Evolutionary conservation across 1,139 yeast genomes (phyloP), one percentile per base, ranked within the genome.

Genomic region (Debaryomycetaceae sp.): DNA sequence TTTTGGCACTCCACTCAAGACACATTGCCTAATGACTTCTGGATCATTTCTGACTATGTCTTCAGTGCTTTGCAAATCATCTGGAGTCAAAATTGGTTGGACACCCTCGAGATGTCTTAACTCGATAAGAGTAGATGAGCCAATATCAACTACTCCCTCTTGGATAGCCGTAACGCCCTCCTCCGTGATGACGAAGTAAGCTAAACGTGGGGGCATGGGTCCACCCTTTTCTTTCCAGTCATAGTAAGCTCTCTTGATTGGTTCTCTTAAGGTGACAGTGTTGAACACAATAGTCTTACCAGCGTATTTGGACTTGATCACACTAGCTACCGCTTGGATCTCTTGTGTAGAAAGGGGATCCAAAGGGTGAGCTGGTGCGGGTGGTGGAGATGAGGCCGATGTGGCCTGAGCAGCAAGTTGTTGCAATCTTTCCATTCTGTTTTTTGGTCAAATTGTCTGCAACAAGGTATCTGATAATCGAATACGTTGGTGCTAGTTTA

Each of bases 31-130:
- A 54, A 84, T 82, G 50, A 86, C 93, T 36, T 67, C 69, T 34
- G 90, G 87, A 60, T 85, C 89, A 6, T 58, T 66, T 66, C 93
- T 78, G 52, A 85, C 76, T 51, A 83, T 75, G 4, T 66, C 78
- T 67, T 86, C 93, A 45, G 88, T 82, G 39, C 63, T 59, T 55
- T 74, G 77, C 53, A 86, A 73, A 62, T 84, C 93, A 54, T 74
- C 81, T 39, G 85, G 83, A 40, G 91, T 83, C 60, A 86, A 73
- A 49, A 84, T 84, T 49, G 93, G 93, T 66, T 83, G 90, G 45
- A 77, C 84, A 36, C 84, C 85, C 45, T 76, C 80, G 39, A 77
- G 64, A 45, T 73, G 66, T 52, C 75, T 72, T 52, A 78, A 66
- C 44, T 74, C 73, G 39, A 77, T 62, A 39, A 85, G 67, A 40